Percentiles rank a stretch among this genome's conserved stretches.
phyloP scores from a whole-genome alignment of 345 rosid genomes.

The Nasturtium officinale region DNA sequence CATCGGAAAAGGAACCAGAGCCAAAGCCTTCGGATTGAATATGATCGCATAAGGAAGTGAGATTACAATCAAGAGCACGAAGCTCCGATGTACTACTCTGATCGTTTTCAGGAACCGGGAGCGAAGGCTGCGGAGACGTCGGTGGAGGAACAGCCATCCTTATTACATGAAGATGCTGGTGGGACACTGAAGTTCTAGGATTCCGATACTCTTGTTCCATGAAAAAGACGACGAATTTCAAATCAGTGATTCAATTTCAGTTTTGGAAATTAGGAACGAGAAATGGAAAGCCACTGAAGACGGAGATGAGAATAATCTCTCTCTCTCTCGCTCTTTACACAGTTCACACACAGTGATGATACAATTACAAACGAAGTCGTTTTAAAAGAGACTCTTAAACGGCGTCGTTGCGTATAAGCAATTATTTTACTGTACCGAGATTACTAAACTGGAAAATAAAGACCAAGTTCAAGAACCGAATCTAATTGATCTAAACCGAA shows the following conservation, averaged over 20 bases:
- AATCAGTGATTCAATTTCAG: slow-evolving; percentile 20
- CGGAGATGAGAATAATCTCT: slow-evolving; percentile 10
- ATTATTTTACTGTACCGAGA: background rate
- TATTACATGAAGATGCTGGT: slow-evolving; percentile 36
- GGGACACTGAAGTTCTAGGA: slow-evolving; percentile 44
- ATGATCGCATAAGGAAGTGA: slow-evolving; percentile 89
- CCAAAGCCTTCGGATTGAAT: slow-evolving; percentile 85
- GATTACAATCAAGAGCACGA: slow-evolving; percentile 80
- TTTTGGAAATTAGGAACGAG: slow-evolving; percentile 8
- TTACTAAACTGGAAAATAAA: background rate
- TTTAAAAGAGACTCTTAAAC: too few relatives aligned
- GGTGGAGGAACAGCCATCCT: slow-evolving; percentile 50
- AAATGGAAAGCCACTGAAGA: slow-evolving; percentile 25
- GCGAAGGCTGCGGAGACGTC: slow-evolving; percentile 53
- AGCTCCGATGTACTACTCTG: slow-evolving; percentile 67
- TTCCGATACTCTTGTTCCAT: slow-evolving; percentile 34
- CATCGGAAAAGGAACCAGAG: slow-evolving; percentile 85
- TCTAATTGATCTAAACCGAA: slow-evolving; percentile 27
- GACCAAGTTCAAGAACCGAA: slow-evolving; percentile 13
- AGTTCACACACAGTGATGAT: slow-evolving; percentile 3
- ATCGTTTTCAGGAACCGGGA: slow-evolving; percentile 62
- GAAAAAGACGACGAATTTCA: background rate
- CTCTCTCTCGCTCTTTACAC: background rate
- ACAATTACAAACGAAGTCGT: too few relatives aligned
- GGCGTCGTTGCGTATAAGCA: background rate